These are phyloP conservation scores for Dimocarpus longan DNA, from an alignment of 345 rosid genomes.

Conservation along the genomic window DNA sequence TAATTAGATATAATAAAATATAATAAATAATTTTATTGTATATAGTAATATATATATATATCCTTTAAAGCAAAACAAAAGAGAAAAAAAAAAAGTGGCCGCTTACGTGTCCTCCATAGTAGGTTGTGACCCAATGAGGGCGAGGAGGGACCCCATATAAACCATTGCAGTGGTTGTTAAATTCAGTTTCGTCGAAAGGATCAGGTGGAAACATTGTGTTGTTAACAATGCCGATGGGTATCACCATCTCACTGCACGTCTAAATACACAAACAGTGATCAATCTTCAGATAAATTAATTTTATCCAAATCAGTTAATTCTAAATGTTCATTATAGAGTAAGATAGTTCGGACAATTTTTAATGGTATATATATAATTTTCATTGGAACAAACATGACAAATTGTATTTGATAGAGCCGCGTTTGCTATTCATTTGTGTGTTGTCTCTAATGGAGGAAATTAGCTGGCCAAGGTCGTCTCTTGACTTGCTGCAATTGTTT, in stretches of 20 bases:
- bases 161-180: constrained; percentile 12
- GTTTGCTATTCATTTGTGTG: too few species aligned
- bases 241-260: constrained; percentile 60
- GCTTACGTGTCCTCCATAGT: constrained; percentile 52
- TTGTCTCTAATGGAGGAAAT: too few species aligned
- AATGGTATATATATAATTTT: too few species aligned
- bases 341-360: too few species aligned
- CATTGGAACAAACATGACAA: not conserved
- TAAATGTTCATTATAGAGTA: not conserved
- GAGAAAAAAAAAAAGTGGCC: not conserved
- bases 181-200: constrained; percentile 29
- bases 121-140: constrained; percentile 57
- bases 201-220: constrained; percentile 39
- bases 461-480: too few species aligned
- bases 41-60: too few species aligned
- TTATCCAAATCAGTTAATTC: not conserved
- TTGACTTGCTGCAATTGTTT: too few species aligned
- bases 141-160: constrained; percentile 40
- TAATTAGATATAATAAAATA: too few species aligned
- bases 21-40: too few species aligned
- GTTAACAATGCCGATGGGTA: constrained; percentile 39
- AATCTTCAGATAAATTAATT: not conserved
- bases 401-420: too few species aligned
- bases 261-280: not conserved
- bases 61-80: too few species aligned